A percentile compares a stretch with the other conserved stretches of the same genome.
These are phyloP conservation scores for Quercus suber DNA, from an alignment of 306 rosid species.

Conservation along the genomic window DNA sequence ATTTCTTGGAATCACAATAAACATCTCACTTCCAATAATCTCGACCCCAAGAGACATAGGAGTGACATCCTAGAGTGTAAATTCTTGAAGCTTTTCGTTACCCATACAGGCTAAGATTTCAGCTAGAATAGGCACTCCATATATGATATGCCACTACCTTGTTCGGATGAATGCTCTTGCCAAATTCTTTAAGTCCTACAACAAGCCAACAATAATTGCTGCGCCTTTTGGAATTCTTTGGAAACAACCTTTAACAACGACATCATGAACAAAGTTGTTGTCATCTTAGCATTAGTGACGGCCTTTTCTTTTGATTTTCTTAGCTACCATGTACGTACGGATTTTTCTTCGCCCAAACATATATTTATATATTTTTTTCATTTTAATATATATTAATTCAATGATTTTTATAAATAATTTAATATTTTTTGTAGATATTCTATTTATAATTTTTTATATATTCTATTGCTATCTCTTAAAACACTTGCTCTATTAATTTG, in stretches of 20 bases:
- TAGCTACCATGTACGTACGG: too few relatives aligned
- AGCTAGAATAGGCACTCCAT: constrained; percentile 5
- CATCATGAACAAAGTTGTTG: constrained; percentile 9
- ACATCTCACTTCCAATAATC: not conserved
- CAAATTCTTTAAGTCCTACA: constrained; percentile 10
- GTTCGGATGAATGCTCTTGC: constrained; percentile 21
- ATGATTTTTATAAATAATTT: too few relatives aligned
- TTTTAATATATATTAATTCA: too few relatives aligned
- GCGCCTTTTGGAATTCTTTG: constrained; percentile 11
- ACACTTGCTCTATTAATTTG: too few relatives aligned
- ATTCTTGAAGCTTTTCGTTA: constrained; percentile 3
- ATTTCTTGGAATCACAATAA: constrained; percentile 11
- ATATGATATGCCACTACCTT: constrained; percentile 13
- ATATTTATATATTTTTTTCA: too few relatives aligned
- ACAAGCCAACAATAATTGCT: not conserved
- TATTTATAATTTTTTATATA: too few relatives aligned
- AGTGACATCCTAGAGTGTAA: constrained; percentile 18
- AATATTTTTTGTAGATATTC: too few relatives aligned
- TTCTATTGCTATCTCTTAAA: too few relatives aligned
- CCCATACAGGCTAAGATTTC: constrained; percentile 6
- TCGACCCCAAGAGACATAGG: constrained; percentile 13
- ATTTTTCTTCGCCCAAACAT: too few relatives aligned
- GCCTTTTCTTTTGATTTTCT: too few relatives aligned
- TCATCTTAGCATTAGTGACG: constrained; percentile 17
- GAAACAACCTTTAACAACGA: constrained; percentile 21